Percentiles rank a stretch among this genome's conserved stretches.
phyloP scores from a whole-genome alignment of 2,329 filamentous ascomycete genomes.

The Fusarium decemcellulare region DNA sequence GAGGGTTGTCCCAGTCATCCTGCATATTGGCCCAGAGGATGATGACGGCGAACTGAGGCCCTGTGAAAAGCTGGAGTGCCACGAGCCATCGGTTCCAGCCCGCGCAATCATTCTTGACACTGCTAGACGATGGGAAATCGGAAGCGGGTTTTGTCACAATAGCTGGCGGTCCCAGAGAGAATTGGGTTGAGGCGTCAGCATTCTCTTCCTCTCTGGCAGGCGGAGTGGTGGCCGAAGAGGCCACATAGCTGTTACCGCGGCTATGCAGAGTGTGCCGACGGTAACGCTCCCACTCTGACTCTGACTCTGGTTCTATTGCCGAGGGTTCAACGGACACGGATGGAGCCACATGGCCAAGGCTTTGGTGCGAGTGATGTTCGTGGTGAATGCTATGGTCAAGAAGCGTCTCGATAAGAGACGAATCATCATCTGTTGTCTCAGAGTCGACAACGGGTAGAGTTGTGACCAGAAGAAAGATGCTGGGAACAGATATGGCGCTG shows the following conservation, averaged over 20 bases:
- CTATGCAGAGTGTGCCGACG: conserved; percentile 59
- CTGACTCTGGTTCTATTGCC: conserved; percentile 59
- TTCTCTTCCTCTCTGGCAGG: conserved; percentile 41
- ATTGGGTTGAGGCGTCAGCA: conserved; percentile 22
- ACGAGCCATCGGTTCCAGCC: conserved; percentile 95
- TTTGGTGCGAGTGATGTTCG: conserved; percentile 15
- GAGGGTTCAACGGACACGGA: conserved; percentile 54
- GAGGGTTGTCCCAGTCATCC: conserved; percentile 69
- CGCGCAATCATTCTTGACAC: conserved; percentile 58
- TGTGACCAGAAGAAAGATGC: conserved; percentile 89
- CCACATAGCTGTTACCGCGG: conserved; percentile 43
- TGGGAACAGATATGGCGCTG: conserved; percentile 87
- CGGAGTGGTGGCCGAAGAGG: conserved; percentile 34
- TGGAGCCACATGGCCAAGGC: conserved; percentile 50
- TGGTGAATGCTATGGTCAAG: conserved; percentile 52
- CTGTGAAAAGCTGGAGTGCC: conserved; percentile 86
- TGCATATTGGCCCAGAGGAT: conserved; percentile 80
- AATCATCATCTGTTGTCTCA: conserved; percentile 64
- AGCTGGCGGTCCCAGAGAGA: conserved; percentile 42
- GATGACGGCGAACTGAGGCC: conserved; percentile 85
- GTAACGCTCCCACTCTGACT: conserved; percentile 73
- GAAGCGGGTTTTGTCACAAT: conserved; percentile 51
- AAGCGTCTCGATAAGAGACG: conserved; percentile 43
- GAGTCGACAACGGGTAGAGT: conserved; percentile 93
- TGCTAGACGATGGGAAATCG: conserved; percentile 50